Evolutionary conservation across 2,329 filamentous ascomycete genomes (phyloP), one percentile per base, ranked within the genome.

Genomic region (Aureobasidium pullulans): DNA sequence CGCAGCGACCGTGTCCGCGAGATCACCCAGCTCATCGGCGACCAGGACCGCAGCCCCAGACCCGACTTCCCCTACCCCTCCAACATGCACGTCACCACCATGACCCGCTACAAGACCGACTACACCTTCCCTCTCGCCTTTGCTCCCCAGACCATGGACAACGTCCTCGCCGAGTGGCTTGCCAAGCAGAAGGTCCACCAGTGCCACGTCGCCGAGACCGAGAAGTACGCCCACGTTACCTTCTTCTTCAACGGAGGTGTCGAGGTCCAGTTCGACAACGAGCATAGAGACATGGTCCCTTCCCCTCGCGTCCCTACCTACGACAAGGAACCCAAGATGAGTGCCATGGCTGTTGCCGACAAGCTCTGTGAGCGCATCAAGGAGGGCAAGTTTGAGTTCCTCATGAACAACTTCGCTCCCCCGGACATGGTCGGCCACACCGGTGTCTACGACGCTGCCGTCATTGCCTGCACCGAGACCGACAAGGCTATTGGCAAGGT

Each of bases 371-470:
- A 96, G 81, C 86, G 92, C 61, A 87, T 99, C 65, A 83, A 75
- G 29, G 90, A 95, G 75, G 84, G 87, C 70, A 85, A 89, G 71
- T 96, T 92, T 77, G 91, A 94, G 71, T 97, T 99, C 72, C 81
- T 99, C 75, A 99, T 99, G 94, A 96, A 97, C 86, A 99, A 99
- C 85, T 97, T 99, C 76, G 94, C 94, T 43, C 94, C 94, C 43
- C 94, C 94, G 16, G 94, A 99, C 78, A 99, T 99, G 94, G 94
- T 99, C 65, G 94, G 94, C 67, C 94, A 99, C 80, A 99, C 94
- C 10, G 94, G 94, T 71, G 91, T 96, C 62, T 97, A 97, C 77
- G 87, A 97, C 68, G 93, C 94, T 32, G 94, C 94, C 60, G 86
- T 99, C 63, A 72, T 94, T 70, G 94, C 86, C 68, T 87, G 88